Evolutionary conservation across 75 land plant species (phyloP).

Genomic region (Chamaecyparis obtusa): DNA sequence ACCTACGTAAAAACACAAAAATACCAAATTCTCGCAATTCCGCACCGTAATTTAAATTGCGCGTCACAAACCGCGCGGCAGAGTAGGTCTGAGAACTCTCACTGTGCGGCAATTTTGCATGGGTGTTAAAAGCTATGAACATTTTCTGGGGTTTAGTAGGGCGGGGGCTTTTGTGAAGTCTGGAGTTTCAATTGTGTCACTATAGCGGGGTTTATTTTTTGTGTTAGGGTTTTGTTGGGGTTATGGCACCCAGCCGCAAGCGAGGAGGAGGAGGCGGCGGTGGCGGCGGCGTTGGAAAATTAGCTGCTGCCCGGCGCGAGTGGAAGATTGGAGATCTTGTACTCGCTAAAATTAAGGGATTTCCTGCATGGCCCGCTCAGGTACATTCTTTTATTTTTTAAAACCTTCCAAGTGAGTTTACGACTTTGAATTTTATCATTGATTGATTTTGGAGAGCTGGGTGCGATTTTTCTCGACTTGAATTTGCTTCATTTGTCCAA

Average conservation of each 20-base stretch:
- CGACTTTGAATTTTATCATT: not conserved
- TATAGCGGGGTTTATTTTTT: not conserved
- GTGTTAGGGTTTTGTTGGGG: not conserved
- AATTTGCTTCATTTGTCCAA: not conserved
- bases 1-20: not conserved
- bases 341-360: constrained; percentile 87
- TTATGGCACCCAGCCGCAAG: constrained; percentile 67
- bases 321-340: constrained; percentile 95
- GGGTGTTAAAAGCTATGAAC: not conserved
- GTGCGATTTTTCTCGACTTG: not conserved
- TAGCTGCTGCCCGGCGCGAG: constrained; percentile 45
- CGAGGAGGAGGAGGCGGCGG: constrained; percentile 42
- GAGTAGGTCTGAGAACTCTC: not conserved
- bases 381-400: constrained; percentile 19
- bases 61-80: not conserved
- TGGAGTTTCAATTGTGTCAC: not conserved
- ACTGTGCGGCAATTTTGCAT: not conserved
- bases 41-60: not conserved
- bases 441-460: not conserved
- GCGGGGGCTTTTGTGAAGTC: not conserved
- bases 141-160: not conserved
- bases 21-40: not conserved
- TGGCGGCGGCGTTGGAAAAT: constrained; percentile 40
- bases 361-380: constrained; percentile 91
- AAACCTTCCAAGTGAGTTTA: not conserved